phyloP scores from a whole-genome alignment of 495 filamentous ascomycete genomes.

The Penicillium riverlandense region DNA sequence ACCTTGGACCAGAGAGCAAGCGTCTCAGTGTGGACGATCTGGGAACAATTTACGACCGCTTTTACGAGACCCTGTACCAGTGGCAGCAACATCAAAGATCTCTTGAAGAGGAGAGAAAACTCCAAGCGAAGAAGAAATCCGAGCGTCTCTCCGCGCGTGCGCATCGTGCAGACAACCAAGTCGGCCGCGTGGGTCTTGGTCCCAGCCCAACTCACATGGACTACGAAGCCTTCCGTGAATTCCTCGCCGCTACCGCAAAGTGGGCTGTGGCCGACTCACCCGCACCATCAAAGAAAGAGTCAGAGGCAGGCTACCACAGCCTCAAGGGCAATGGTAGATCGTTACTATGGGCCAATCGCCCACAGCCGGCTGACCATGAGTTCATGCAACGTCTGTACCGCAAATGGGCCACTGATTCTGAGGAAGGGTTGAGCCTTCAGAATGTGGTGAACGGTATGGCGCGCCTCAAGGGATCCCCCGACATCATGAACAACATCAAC shows the following conservation, averaged over 20 bases:
- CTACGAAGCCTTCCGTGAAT: constrained; percentile 91
- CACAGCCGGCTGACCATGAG: constrained; percentile 86
- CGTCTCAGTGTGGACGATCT: constrained; percentile 78
- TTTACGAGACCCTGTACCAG: constrained; percentile 86
- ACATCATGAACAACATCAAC: constrained; percentile 94
- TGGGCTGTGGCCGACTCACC: constrained; percentile 87
- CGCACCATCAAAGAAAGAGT: constrained; percentile 49
- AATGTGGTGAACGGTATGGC: constrained; percentile 89
- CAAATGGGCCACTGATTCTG: constrained; percentile 75
- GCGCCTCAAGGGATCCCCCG: constrained; percentile 79
- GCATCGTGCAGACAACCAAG: constrained; percentile 29
- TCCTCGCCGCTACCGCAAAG: constrained; percentile 76
- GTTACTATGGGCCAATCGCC: constrained; percentile 66
- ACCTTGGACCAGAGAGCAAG: constrained; percentile 93
- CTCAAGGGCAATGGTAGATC: constrained; percentile 39
- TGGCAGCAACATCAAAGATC: constrained; percentile 74
- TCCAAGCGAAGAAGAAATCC: constrained; percentile 49
- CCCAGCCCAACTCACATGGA: constrained; percentile 89
- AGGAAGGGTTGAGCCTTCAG: constrained; percentile 70
- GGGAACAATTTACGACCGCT: constrained; percentile 83
- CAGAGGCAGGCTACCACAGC: constrained; percentile 42
- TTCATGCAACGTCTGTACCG: constrained; percentile 87
- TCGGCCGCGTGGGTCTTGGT: constrained; percentile 82
- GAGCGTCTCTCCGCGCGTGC: constrained; percentile 38
- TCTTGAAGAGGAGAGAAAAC: constrained; percentile 62